Evolutionary conservation across 371 early-diverging fungal species (phyloP).

Genomic region (Neoconidiobolus thromboides): DNA sequence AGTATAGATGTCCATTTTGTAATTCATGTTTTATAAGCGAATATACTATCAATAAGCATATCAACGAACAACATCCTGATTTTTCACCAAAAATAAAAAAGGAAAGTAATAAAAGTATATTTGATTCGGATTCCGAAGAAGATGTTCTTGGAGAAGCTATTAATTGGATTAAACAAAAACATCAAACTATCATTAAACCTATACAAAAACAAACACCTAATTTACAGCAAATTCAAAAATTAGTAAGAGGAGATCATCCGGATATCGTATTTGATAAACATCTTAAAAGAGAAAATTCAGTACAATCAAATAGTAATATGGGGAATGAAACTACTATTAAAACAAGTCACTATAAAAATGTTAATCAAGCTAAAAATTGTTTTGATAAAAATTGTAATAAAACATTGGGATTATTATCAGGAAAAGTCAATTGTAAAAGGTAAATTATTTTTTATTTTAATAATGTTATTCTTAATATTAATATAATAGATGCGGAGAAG

Average conservation of each 20-base stretch:
- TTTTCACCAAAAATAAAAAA: too few relatives aligned
- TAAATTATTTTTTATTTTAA: slow-evolving; percentile 2
- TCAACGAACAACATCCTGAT: too few relatives aligned
- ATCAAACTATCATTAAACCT: too few relatives aligned
- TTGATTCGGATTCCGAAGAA: too few relatives aligned
- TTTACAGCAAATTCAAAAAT: slow-evolving; percentile 1
- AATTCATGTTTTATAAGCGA: too few relatives aligned
- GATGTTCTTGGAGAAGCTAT: too few relatives aligned
- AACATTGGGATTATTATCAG: not conserved
- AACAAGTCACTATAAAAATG: not conserved
- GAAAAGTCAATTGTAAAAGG: slow-evolving; percentile 3
- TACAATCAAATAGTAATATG: too few relatives aligned
- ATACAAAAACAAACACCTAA: not conserved
- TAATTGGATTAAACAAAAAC: too few relatives aligned
- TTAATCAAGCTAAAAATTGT: not conserved
- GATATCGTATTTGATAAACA: not conserved
- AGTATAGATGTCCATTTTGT: too few relatives aligned
- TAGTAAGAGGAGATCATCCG: not conserved
- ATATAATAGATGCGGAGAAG: slow-evolving; percentile 5
- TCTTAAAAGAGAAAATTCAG: not conserved
- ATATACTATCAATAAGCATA: too few relatives aligned
- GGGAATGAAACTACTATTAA: not conserved
- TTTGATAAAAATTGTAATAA: not conserved
- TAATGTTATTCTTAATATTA: not conserved
- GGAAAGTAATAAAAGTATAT: too few relatives aligned